Evolutionary conservation across 1,284 basidiomycete genomes (phyloP), one percentile per base, ranked within the genome.

Genomic region (Sparassis latifolia): DNA sequence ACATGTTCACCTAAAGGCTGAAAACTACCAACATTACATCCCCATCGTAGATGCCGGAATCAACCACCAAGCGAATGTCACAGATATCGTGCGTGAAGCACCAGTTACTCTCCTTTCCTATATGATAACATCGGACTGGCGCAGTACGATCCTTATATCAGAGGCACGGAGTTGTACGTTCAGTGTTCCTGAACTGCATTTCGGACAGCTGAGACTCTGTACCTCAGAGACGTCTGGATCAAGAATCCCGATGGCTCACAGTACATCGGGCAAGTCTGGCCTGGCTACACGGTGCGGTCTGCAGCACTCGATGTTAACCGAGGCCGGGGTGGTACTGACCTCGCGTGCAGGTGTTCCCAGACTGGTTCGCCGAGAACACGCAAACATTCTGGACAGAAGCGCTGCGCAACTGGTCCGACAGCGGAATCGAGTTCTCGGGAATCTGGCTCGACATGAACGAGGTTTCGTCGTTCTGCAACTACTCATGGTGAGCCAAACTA

Each of bases 371-470:
- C 37, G 67, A 76, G 12, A 78, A 79, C 47, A 76, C 80, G 0
- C 73, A 77, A 28, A 41, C 44, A 20, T 61, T 50, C 38, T 64
- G 64, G 63, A 61, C 60, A 1, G 64, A 64, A 46, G 60, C 61
- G 10, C 54, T 66, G 33, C 48, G 42, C 40, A 86, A 87, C 61
- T 86, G 82, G 81, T 76, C 71, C 10, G 57, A 69, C n/a, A 60
- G 69, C 2, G 82, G 82, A 2, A 73, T 87, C 28, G 71, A 77
- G 40, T 84, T 80, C 59, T 79, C 79, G 37, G 84, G 84, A 3
- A 78, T 88, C 47, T 89, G 86, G 87, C 71, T 88, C 0, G 87
- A 89, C 63, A 86, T 88, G 82, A 86, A 86, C 48, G 84, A 86
- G 56, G 71, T 75, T 10, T 77, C 76, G 39, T 83, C 80, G 2